A percentile compares a stretch with the other conserved stretches of the same genome.
phyloP scores from a whole-genome alignment of 495 filamentous ascomycete species.

The Trichoderma erinaceum region DNA sequence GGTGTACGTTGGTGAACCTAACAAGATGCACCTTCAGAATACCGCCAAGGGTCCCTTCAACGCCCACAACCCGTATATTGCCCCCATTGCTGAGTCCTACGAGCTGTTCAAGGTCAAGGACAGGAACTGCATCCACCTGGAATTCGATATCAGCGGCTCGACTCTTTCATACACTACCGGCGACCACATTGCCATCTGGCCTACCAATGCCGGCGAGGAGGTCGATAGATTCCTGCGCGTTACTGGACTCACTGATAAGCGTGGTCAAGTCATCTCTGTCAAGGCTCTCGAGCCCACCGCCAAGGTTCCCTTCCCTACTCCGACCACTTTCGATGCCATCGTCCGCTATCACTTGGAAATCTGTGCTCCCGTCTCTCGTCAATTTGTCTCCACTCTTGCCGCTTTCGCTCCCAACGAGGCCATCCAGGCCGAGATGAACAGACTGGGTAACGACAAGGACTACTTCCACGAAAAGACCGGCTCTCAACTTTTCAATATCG shows the following conservation, averaged over 20 bases:
- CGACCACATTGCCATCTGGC: slow-evolving; percentile 96
- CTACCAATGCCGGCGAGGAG: slow-evolving; percentile 88
- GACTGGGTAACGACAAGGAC: slow-evolving; percentile 87
- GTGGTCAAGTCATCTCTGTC: slow-evolving; percentile 77
- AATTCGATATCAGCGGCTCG: slow-evolving; percentile 83
- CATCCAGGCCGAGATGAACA: slow-evolving; percentile 78
- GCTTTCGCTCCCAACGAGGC: slow-evolving; percentile 83
- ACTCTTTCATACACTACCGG: slow-evolving; percentile 90
- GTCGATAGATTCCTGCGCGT: slow-evolving; percentile 84
- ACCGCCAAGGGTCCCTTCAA: slow-evolving; percentile 84
- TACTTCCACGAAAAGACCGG: slow-evolving; percentile 88
- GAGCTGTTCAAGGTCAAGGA: slow-evolving; percentile 91
- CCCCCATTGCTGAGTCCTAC: slow-evolving; percentile 81
- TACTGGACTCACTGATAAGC: slow-evolving; percentile 68
- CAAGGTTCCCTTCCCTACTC: slow-evolving; percentile 95
- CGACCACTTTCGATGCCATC: slow-evolving; percentile 92
- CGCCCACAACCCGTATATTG: slow-evolving; percentile 94
- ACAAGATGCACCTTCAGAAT: slow-evolving; percentile 90
- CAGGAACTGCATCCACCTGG: slow-evolving; percentile 94
- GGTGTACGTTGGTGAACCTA: slow-evolving; percentile 95
- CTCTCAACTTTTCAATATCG: slow-evolving; percentile 81
- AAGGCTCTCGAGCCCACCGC: slow-evolving; percentile 93
- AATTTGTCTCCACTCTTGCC: slow-evolving; percentile 82
- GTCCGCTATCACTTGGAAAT: slow-evolving; percentile 97
- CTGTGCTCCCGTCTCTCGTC: slow-evolving; percentile 89